Evolutionary conservation across 495 filamentous ascomycete species (phyloP).

Genomic region (Daldinia vernicosa): DNA sequence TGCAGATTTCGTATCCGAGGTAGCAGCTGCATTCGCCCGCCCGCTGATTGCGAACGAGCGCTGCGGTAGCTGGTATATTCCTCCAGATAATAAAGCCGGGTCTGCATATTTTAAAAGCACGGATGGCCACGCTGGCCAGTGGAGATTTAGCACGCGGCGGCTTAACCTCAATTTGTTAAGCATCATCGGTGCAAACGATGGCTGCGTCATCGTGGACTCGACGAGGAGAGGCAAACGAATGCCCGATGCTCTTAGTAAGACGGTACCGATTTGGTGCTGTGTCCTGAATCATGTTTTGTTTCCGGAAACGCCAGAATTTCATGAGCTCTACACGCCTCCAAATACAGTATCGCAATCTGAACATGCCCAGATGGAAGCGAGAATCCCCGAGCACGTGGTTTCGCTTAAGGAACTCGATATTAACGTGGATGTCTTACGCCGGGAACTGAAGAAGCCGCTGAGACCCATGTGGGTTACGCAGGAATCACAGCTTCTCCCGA

Average conservation of each 20-base stretch:
- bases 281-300: slow-evolving; percentile 86
- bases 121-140: slow-evolving; percentile 89
- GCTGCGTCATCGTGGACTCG: slow-evolving; percentile 96
- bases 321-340: slow-evolving; percentile 71
- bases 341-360: slow-evolving; percentile 76
- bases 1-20: slow-evolving; percentile 69
- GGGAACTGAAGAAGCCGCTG: slow-evolving; percentile 64
- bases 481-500: slow-evolving; percentile 54
- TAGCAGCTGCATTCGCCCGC: slow-evolving; percentile 61
- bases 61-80: slow-evolving; percentile 96
- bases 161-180: slow-evolving; percentile 83
- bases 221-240: slow-evolving; percentile 91
- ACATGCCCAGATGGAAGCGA: slow-evolving; percentile 76
- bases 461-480: slow-evolving; percentile 69
- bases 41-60: slow-evolving; percentile 93
- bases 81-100: slow-evolving; percentile 67
- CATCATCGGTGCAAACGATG: slow-evolving; percentile 67
- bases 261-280: slow-evolving; percentile 90
- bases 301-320: slow-evolving; percentile 56
- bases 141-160: slow-evolving; percentile 84
- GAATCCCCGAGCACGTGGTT: slow-evolving; percentile 71
- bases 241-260: slow-evolving; percentile 93
- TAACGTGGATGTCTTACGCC: slow-evolving; percentile 45
- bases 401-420: slow-evolving; percentile 61
- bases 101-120: slow-evolving; percentile 98